Evolutionary conservation across 768 basidiomycete species (phyloP), one percentile per base, ranked within the genome.

Genomic region (Podaxis sp.): DNA sequence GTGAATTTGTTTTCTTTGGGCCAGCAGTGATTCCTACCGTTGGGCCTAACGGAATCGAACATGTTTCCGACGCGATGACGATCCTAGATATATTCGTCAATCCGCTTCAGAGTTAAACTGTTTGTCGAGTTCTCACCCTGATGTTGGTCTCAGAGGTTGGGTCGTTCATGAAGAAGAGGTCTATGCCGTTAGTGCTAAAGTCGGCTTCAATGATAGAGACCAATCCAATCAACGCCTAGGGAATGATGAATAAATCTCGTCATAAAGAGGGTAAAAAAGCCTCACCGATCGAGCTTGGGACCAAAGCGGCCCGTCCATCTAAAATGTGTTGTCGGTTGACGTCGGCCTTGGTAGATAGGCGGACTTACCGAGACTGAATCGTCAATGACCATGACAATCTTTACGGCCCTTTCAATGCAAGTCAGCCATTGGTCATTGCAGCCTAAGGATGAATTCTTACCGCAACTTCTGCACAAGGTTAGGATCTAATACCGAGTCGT

Each of bases 301-400:
- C 69, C 69, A 70, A 13, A 68, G 65, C 8, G 11, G 41, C 3
- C 66, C 69, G 8, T 57, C 61, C 69, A 70, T 70, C 69, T 70
- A 25, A 12, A 13, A 54, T 5, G 8, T 29, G 22, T 61, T 27
- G 47, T 17, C 15, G 5, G 22, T 15, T 29, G 3, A 8, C n/a
- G 7, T 12, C 9, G 29, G 29, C 56, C 25, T 13, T 43, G 22
- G 9, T 29, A 46, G 15, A 9, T 57, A 33, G 33, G 40, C 17
- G 36, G 22, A 33, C 66, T 19, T 43, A 68, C 69, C 51, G 69
- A 70, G 46, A 61, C 57, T 9, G 69, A 70, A 59, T 70, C 69
- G 27, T 70, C 69, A 25, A 70, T 54, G 13, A 68, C 56, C 40
- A 70, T 59, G 33, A 70, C 67, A 38, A 65, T 67, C 55, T 70